phyloP scores from a whole-genome alignment of 352 stramenopile species.

The Phytophthora crassamura region DNA sequence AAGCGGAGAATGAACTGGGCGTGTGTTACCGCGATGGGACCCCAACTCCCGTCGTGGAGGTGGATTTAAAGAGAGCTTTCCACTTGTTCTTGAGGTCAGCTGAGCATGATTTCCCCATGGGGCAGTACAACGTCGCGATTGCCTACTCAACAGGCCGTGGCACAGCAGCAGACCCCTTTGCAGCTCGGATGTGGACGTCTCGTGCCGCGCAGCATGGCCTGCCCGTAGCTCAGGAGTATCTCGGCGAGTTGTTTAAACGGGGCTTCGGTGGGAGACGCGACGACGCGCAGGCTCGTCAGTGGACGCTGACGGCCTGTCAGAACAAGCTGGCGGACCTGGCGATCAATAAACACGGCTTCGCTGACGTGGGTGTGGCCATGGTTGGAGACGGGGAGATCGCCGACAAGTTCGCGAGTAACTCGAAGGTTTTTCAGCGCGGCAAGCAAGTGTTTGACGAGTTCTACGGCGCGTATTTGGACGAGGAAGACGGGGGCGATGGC shows the following conservation, averaged over 20 bases:
- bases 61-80: slow-evolving; percentile 35
- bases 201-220: slow-evolving; percentile 44
- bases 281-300: slow-evolving; percentile 30
- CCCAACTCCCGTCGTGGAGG: slow-evolving; percentile 20
- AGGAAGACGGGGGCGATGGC: slow-evolving; percentile 4
- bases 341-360: slow-evolving; percentile 17
- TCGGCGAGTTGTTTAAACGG: slow-evolving; percentile 37
- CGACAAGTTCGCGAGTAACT: slow-evolving; percentile 17
- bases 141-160: slow-evolving; percentile 40
- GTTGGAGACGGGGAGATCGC: slow-evolving; percentile 8
- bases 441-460: slow-evolving; percentile 31
- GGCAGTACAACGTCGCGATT: slow-evolving; percentile 44
- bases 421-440: slow-evolving; percentile 14
- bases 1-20: slow-evolving; percentile 47
- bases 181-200: slow-evolving; percentile 43
- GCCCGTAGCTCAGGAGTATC: slow-evolving; percentile 32
- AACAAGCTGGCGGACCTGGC: slow-evolving; percentile 31
- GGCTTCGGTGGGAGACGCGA: slow-evolving; percentile 36
- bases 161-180: slow-evolving; percentile 29
- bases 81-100: slow-evolving; percentile 43
- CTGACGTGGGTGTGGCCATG: slow-evolving; percentile 11
- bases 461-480: slow-evolving; percentile 33
- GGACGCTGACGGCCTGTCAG: slow-evolving; percentile 21
- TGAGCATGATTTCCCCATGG: slow-evolving; percentile 42
- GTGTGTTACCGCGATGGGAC: slow-evolving; percentile 45